A percentile compares a stretch with the other conserved stretches of the same genome.
These are phyloP conservation scores for Vigna hirtella DNA, from an alignment of 306 rosid species.

Conservation along the genomic window DNA sequence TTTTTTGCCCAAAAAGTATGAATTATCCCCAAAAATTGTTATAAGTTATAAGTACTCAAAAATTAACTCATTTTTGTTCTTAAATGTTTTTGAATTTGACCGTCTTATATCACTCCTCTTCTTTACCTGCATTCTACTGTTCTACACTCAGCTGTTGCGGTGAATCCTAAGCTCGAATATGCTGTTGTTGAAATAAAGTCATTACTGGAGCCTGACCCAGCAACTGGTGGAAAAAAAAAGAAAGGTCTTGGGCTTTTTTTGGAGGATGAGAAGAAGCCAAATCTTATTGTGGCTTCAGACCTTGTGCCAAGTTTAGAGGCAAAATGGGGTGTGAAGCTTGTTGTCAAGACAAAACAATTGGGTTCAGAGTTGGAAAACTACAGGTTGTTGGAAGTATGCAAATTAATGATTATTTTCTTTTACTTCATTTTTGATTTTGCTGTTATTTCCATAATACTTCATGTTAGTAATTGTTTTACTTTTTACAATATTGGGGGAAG, in stretches of 20 bases:
- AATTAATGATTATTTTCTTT: conserved; percentile 34
- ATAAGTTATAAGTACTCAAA: too few species aligned
- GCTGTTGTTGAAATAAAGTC: conserved; percentile 81
- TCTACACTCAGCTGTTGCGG: conserved; percentile 83
- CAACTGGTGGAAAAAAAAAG: conserved; percentile 65
- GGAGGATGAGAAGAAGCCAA: conserved; percentile 76
- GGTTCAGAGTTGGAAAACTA: conserved; percentile 94
- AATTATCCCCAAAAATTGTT: too few species aligned
- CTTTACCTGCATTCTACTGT: conserved; percentile 38
- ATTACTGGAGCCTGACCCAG: conserved; percentile 54
- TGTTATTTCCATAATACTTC: conserved; percentile 19
- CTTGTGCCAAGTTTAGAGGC: conserved; percentile 88
- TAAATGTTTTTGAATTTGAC: conserved; percentile 33
- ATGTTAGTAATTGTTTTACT: conserved; percentile 25
- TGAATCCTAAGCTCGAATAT: conserved; percentile 90
- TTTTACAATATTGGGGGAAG: conserved; percentile 23
- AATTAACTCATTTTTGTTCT: not conserved
- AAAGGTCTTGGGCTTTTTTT: conserved; percentile 69
- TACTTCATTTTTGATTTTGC: conserved; percentile 23
- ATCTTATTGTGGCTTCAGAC: conserved; percentile 86
- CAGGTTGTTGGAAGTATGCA: conserved; percentile 63
- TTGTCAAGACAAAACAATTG: conserved; percentile 60
- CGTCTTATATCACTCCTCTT: conserved; percentile 2
- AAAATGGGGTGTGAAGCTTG: conserved; percentile 86
- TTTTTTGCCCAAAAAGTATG: not conserved